These are phyloP conservation scores for Pythium phragmiticola DNA, from an alignment of 352 stramenopile genomes.

Conservation along the genomic window DNA sequence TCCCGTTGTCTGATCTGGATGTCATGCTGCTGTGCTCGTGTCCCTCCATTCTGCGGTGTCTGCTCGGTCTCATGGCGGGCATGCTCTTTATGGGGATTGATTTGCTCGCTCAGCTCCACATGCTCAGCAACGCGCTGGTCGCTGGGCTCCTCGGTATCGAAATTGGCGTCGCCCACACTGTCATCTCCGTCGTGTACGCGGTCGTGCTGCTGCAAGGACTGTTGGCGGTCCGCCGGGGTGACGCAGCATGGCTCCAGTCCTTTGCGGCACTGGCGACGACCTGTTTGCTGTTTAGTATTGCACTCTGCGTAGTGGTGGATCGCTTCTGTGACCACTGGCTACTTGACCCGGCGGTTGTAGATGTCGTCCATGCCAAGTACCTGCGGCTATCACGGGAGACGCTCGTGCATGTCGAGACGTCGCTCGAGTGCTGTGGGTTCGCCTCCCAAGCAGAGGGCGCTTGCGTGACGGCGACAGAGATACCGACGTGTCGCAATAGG, in stretches of 20 bases:
- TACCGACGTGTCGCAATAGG: constrained; percentile 20
- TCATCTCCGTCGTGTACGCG: not conserved
- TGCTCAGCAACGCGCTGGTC: constrained; percentile 25
- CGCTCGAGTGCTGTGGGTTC: constrained; percentile 36
- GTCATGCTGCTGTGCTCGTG: constrained; percentile 12
- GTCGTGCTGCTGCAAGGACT: constrained; percentile 9
- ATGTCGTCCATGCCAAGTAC: constrained; percentile 23
- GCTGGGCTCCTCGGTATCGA: constrained; percentile 20
- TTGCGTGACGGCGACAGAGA: constrained; percentile 1
- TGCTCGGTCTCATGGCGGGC: constrained; percentile 3
- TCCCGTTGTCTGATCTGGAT: constrained; percentile 9
- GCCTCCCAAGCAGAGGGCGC: constrained; percentile 14
- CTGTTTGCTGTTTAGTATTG: constrained; percentile 7
- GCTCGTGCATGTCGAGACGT: constrained; percentile 29
- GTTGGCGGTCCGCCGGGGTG: constrained; percentile 1
- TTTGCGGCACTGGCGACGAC: constrained; percentile 12
- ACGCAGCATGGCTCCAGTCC: constrained; percentile 15
- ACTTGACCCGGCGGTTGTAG: constrained; percentile 22
- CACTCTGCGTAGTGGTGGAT: constrained; percentile 11
- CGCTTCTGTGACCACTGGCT: constrained; percentile 22
- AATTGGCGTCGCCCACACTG: constrained; percentile 11
- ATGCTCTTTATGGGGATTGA: constrained; percentile 20
- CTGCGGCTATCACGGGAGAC: constrained; percentile 20
- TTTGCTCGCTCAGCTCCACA: constrained; percentile 20
- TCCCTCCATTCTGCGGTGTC: constrained; percentile 15